These are phyloP conservation scores for Physcomitrium patens DNA, from an alignment of 225 moss, liverwort and hornwort genomes.

Conservation along the genomic window DNA sequence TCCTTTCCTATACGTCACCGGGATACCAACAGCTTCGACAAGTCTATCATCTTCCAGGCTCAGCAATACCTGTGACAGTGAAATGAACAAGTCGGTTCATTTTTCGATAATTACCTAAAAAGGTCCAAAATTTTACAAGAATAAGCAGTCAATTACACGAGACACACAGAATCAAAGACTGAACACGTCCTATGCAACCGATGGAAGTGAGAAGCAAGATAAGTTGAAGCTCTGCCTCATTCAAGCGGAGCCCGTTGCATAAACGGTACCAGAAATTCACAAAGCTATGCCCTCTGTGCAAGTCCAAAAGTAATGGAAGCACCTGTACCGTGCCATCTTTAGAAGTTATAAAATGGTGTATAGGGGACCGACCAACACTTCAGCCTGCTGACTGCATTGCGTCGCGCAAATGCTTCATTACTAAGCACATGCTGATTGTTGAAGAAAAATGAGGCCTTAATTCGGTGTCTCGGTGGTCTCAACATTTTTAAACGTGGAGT, in stretches of 20 bases:
- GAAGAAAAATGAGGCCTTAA: conserved; percentile 24
- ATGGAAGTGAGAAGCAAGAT: conserved; percentile 20
- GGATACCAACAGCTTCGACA: conserved; percentile 82
- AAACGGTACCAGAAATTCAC: neutral
- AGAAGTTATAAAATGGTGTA: conserved; percentile 69
- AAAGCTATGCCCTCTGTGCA: neutral
- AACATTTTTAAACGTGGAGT: too few species aligned
- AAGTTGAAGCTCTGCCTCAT: neutral
- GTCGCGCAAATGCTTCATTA: conserved; percentile 75
- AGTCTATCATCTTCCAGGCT: conserved; percentile 70
- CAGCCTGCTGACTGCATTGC: conserved; percentile 68
- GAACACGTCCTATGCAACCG: neutral
- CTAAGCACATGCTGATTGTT: conserved; percentile 53
- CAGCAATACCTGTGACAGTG: conserved; percentile 58
- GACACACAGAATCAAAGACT: conserved; percentile 7
- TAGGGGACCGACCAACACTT: conserved; percentile 71
- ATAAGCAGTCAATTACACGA: conserved; percentile 11
- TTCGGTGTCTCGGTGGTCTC: neutral
- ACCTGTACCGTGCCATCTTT: conserved; percentile 84
- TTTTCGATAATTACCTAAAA: neutral
- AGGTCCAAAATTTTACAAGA: neutral
- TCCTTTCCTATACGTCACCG: conserved; percentile 53
- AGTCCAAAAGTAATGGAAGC: neutral
- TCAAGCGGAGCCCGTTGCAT: neutral
- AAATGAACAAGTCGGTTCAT: conserved; percentile 28